Evolutionary conservation across 805 yeast species (phyloP), one percentile per base, ranked within the genome.

Genomic region (Candida jianshihensis): DNA sequence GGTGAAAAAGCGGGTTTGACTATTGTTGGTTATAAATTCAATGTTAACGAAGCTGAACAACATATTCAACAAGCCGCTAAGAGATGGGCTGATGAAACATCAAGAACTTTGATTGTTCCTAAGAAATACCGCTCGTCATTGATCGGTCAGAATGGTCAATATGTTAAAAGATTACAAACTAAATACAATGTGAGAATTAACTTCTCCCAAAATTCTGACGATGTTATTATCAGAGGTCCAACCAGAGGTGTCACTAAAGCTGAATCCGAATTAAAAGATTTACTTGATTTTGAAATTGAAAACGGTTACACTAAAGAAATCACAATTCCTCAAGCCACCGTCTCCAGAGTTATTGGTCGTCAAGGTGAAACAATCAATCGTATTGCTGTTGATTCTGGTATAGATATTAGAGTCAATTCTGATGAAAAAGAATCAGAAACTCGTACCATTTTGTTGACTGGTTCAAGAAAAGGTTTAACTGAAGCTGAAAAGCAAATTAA

Each of bases 301-400:
- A 86, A 88, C 54, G 90, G 95, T 14, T 75, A 75, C 62, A 70
- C 73, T 39, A 68, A 75, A 45, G 62, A 65, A n/a, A 57, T 90
- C 28, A 56, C 63, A 32, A 80, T 92, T 35, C 94, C 96, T 26
- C 57, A 70, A 30, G 74, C 71, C 42, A 80, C 87, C n/a, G 72
- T 90, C 41, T 72, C 96, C 16, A 72, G 87, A 54, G 78, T 92
- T 40, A 88, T 92, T 56, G 98, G 98, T 51, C 87, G 83, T 53
- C 69, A 71, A 41, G 97, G 97, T 56, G 90, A 85, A 42, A 73
- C 71, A 35, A 81, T 92, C 52, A 83, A 79, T 43, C 85, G 82
- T 53, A 80, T 94, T 39, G 75, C 85, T 42, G 88, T 81, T 39
- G 69, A 62, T 35, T 58, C 60, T 34, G 70, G 68, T 34, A 75